Evolutionary conservation across 768 basidiomycete species (phyloP).

Genomic region (Leccinum rimulosum): DNA sequence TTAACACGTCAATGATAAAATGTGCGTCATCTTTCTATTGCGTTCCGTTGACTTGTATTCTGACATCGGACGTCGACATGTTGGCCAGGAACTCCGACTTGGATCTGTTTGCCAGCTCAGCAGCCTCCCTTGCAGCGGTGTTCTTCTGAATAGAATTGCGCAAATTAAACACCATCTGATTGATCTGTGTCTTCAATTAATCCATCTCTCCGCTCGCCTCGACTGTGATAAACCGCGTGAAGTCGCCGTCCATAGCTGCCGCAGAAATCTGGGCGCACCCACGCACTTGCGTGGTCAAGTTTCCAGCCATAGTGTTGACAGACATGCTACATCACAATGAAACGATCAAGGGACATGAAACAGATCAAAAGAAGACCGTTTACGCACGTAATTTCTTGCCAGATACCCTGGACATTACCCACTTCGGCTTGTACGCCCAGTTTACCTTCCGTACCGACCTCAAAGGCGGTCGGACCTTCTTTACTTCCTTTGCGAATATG

Average conservation of each 20-base stretch:
- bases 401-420: constrained; percentile 94
- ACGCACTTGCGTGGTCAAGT: constrained; percentile 96
- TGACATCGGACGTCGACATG: too few species aligned
- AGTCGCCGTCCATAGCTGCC: constrained; percentile 98
- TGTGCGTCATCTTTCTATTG: too few species aligned
- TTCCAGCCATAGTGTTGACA: constrained; percentile 97
- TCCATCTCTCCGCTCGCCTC: constrained; percentile 99
- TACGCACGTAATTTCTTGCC: constrained; percentile 98
- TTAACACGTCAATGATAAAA: too few species aligned
- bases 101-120: constrained; percentile 94
- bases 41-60: too few species aligned
- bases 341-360: background rate
- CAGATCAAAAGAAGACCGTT: background rate
- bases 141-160: constrained; percentile 98
- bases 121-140: constrained; percentile 93
- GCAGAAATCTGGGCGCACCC: constrained; percentile 99
- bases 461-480: constrained; percentile 94
- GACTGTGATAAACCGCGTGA: constrained; percentile 98
- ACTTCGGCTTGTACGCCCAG: constrained; percentile 97
- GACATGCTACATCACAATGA: constrained; percentile 57
- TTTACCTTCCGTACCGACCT: constrained; percentile 99
- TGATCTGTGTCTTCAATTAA: constrained; percentile 97
- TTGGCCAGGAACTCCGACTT: constrained; percentile 99
- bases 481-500: constrained; percentile 77
- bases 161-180: constrained; percentile 98